A percentile compares a stretch with the other conserved stretches of the same genome.
These are phyloP conservation scores for Plasmodium chabaudi DNA, from an alignment of 169 alveolate genomes.

Conservation along the genomic window DNA sequence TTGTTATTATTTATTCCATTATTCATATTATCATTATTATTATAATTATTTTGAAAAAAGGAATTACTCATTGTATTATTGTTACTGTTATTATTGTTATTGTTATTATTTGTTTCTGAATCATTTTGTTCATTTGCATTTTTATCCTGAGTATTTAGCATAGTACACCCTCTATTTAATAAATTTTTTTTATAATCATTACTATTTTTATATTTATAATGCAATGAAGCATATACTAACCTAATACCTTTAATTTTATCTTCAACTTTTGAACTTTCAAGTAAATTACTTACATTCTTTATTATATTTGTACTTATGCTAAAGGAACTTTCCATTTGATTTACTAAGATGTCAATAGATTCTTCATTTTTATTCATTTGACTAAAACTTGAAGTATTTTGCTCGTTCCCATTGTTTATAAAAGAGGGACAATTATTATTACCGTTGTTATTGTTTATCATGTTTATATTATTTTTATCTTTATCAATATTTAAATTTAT, in stretches of 20 bases:
- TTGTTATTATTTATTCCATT: constrained; percentile 1
- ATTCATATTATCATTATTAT: neutral
- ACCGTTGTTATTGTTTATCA: constrained; percentile 1
- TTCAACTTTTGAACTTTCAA: constrained; percentile 58
- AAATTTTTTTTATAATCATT: constrained; percentile 67
- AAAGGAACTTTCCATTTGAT: constrained; percentile 76
- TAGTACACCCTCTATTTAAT: constrained; percentile 71
- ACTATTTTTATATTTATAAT: constrained; percentile 71
- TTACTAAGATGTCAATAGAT: constrained; percentile 71
- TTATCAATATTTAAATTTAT: constrained; percentile 12
- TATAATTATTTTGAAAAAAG: constrained; percentile 7
- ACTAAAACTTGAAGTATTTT: constrained; percentile 32
- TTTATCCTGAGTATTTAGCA: constrained; percentile 61
- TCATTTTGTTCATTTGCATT: constrained; percentile 43
- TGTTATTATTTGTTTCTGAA: constrained; percentile 24
- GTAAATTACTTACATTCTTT: constrained; percentile 70
- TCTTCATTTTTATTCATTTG: constrained; percentile 64
- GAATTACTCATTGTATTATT: neutral
- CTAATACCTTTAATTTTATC: constrained; percentile 75
- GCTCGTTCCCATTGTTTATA: constrained; percentile 36
- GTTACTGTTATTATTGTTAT: neutral
- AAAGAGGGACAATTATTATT: constrained; percentile 29
- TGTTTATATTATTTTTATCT: constrained; percentile 30
- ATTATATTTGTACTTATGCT: constrained; percentile 64
- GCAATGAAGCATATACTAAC: constrained; percentile 70